Percentiles rank a stretch among this genome's conserved stretches.
Evolutionary conservation across 2,329 filamentous ascomycete species (phyloP).

Genomic region (Monilinia polystroma): DNA sequence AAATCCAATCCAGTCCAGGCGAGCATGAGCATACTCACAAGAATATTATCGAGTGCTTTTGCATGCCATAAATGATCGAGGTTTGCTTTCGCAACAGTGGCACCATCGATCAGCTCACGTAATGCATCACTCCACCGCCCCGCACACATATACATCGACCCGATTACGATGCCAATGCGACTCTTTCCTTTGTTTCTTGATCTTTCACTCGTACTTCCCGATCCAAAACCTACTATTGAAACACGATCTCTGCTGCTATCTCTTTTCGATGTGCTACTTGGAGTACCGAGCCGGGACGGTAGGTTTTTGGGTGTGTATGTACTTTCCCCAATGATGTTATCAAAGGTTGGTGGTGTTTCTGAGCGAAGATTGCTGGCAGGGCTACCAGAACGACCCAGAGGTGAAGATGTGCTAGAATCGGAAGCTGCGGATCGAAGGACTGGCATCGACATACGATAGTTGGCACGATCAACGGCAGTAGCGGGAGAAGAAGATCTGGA

Average conservation of each 20-base stretch:
- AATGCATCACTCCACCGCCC: constrained; percentile 89
- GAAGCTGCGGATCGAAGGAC: constrained; percentile 45
- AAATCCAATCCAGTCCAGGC: constrained; percentile 85
- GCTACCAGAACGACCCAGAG: constrained; percentile 42
- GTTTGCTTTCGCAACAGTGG: constrained; percentile 69
- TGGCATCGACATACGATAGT: constrained; percentile 80
- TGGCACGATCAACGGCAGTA: constrained; percentile 56
- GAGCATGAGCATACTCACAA: constrained; percentile 78
- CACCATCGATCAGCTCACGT: constrained; percentile 78
- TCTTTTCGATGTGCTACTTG: constrained; percentile 25
- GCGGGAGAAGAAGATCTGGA: constrained; percentile 56
- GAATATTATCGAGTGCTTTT: constrained; percentile 85
- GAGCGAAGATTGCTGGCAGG: constrained; percentile 34
- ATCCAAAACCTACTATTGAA: constrained; percentile 69
- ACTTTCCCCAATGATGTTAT: constrained; percentile 34
- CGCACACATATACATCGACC: constrained; percentile 81
- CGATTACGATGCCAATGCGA: constrained; percentile 75
- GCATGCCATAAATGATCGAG: constrained; percentile 98
- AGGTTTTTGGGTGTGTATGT: constrained; percentile 26
- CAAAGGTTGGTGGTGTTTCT: constrained; percentile 31
- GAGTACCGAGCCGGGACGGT: constrained; percentile 30
- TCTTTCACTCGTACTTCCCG: constrained; percentile 70
- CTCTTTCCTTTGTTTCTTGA: constrained; percentile 79
- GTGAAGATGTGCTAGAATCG: constrained; percentile 35
- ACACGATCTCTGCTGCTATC: constrained; percentile 49